Conservation (phyloP, 1,284 basidiomycete species). For the Mycena sp. region DNA sequence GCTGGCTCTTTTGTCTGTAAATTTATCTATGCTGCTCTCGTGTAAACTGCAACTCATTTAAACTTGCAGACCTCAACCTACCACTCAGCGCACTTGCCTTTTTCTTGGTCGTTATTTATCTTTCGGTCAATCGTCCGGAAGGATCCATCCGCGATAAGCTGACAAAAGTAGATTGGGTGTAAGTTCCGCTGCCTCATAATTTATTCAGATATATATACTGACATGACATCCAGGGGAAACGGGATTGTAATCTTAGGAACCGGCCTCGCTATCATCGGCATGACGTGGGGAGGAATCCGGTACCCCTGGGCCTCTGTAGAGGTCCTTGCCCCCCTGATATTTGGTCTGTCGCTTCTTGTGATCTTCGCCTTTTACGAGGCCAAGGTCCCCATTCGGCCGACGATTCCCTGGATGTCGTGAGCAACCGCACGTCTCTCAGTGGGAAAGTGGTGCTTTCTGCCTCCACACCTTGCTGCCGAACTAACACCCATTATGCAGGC, state of each 20-base stretch:
- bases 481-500: background rate
- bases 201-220: background rate
- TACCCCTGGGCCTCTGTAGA: slow-evolving; percentile 31
- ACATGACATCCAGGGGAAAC: slow-evolving; percentile 15
- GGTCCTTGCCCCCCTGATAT: slow-evolving; percentile 30
- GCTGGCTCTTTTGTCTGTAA: slow-evolving; percentile 20
- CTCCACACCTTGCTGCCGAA: background rate
- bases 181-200: slow-evolving; percentile 18
- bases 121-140: slow-evolving; percentile 51
- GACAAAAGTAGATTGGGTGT: slow-evolving; percentile 50
- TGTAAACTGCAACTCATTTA: slow-evolving; percentile 10
- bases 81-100: slow-evolving; percentile 50
- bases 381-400: background rate
- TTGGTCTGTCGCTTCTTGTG: slow-evolving; percentile 22
- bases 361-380: slow-evolving; percentile 31
- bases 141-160: slow-evolving; percentile 45
- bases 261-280: slow-evolving; percentile 21
- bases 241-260: slow-evolving; percentile 19
- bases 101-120: slow-evolving; percentile 46
- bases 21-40: background rate
- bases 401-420: slow-evolving; percentile 18
- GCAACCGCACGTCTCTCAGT: slow-evolving; percentile 26
- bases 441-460: slow-evolving; percentile 8
- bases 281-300: slow-evolving; percentile 34
- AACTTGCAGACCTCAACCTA: slow-evolving; percentile 38